Evolutionary conservation across 441 rosid genomes (phyloP), one percentile per base, ranked within the genome.

Genomic region (Populus tomentosa): DNA sequence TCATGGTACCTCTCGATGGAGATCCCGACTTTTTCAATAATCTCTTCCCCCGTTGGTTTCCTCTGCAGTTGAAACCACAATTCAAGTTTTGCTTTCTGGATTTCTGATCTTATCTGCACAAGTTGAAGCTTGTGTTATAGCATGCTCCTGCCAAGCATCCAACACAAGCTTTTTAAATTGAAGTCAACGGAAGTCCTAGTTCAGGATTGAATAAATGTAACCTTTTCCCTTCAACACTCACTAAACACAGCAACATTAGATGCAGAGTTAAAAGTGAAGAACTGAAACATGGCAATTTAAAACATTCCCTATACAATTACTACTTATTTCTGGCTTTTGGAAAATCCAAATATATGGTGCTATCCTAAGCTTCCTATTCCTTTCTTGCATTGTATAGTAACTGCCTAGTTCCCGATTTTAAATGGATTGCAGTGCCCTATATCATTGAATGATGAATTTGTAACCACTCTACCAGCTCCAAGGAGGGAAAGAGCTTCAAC

Each of bases 101-200:
- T 90, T 73, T 90, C 93, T n/a, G 76, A 85, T 84, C 97, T 90
- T n/a, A 95, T 92, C 98, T 95, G 88, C 72, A 85, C 32, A 42
- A 66, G 62, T 36, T 38, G 18, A 74, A 65, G 66, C 38, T 59
- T 46, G 33, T 70, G 65, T 70, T 77, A 35, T 7, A 46, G 14
- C 9, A 46, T 42, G 42, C 21, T 36, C 18, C 23, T 46, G 30
- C 7, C 20, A 26, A 74, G 20, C 18, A 28, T 6, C 64, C 40
- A 50, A 11, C 56, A 38, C 59, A 18, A 14, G 38, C 36, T 6
- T 11, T 24, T 18, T 9, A 50, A 30, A 50, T 35, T 13, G 21
- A 53, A 71, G n/a, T 71, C 61, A 14, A 38, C 6, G 6, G 56
- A 40, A 40, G 0, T 53, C 30, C 16, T 2, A 33, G 6, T 62